Base-by-base conservation (phyloP, 306 rosid genomes). In the Vigna hirtella region DNA sequence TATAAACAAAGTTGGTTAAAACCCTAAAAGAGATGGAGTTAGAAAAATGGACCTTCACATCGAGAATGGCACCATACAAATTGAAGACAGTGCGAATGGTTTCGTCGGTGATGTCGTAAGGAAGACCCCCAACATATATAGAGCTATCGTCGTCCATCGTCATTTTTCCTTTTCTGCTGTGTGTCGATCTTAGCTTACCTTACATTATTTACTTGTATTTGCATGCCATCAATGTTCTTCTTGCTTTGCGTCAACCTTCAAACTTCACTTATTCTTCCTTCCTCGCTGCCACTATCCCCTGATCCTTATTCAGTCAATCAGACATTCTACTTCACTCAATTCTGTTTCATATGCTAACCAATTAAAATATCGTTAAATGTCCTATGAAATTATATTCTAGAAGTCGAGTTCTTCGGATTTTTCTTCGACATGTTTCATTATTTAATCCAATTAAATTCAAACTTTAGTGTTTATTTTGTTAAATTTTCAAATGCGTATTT, bases 81-180 rank as follows among this genome's bases (percentile, higher is more conserved):
- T 88, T 89, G 78, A 95, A 93, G 86, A 84, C 91, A 22, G 85
- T 78, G 78, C 94, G 85, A 64, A 81, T 81, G 47, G 78, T 83
- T 0, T 89, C 90, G 79, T 92, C 97, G 38, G 93, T 77, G 40
- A 94, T 87, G 64, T 89, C 97, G 90, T 87, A 88, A 30, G 97
- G 95, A 0, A 94, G 89, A 32, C 97, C 97, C 0, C 97, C 98
- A 2, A 92, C 90, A 72, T 94, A 92, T 5, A 94, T 86, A 67
- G 98, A 94, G 85, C 97, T 90, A 38, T 89, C 92, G 72, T 94
- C 97, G 90, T 92, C 94, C 9, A 92, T 72, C 42, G 97, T 94
- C 98, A 94, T 87, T 64, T 74, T 68, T 18, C 36, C 72, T 64
- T 72, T 34, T 79, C 52, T 50, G 73, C 26, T 9, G 52, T 70